Base-by-base conservation (phyloP, 169 alveolate species). In the Eimeria maxima region DNA sequence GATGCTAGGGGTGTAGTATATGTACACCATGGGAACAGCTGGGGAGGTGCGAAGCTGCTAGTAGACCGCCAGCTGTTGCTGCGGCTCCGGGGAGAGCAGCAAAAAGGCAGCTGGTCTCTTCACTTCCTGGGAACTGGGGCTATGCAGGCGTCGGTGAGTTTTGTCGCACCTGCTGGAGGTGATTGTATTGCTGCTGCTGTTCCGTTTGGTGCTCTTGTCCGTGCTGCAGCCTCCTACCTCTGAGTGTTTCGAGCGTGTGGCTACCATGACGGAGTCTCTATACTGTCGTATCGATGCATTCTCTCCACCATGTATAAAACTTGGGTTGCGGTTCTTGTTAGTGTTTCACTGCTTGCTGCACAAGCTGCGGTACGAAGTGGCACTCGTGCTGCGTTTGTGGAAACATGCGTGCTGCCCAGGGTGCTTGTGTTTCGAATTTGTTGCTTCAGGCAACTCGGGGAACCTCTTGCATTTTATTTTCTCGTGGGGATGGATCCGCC, bases 71-170 rank as follows among this genome's bases (percentile, higher is more conserved):
- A 65, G 57, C 57, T 57, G 80, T 67, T 93, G 78, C 60, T 93
- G 94, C 92, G 91, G 74, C 71, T 63, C 63, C 27, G 81, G 45
- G 96, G 96, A 38, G 90, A 93, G 69, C 69, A 88, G 33, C 81
- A 74, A 57, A 63, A 67, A 29, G 96, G 96, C 65, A 84, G 96
- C 69, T 93, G 96, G 96, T 81, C 96, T 22, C 76, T 93, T 63
- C 93, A 89, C 20, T 93, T 93, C 63, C 94, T 93, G 8, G 96
- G 96, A 65, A 93, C 96, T 0, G 96, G 96, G 53, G 86, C 96
- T 1, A 93, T 93, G 96, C 96, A 93, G 57, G 88, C 96, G 38
- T 93, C 96, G 47, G 96, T 93, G 57, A 65, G 96, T 29, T 38
- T 38, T 13, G 33, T 50, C 14, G 0, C 83, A 7, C 55, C 24